These are phyloP conservation scores for Chlamydomonas sphaeroides DNA, from an alignment of 139 green algal species.

Conservation along the genomic window DNA sequence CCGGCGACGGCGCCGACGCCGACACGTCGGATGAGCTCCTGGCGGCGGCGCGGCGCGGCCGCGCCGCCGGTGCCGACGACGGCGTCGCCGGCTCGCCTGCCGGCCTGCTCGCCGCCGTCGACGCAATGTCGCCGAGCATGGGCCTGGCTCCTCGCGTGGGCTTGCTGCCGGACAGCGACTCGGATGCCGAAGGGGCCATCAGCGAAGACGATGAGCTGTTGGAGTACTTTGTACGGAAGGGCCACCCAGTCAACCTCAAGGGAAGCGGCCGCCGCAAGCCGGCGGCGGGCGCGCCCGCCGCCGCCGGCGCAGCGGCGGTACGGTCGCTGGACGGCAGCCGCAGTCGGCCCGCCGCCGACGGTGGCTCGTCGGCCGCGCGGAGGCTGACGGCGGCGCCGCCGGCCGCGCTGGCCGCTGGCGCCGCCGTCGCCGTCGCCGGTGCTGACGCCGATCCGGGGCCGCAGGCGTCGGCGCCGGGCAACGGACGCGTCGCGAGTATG, in stretches of 20 bases:
- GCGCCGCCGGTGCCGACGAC: background rate
- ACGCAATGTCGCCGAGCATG: too few relatives aligned
- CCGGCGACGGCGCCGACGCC: too few relatives aligned
- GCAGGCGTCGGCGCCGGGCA: background rate
- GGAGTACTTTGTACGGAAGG: constrained; percentile 21
- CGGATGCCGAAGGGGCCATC: background rate
- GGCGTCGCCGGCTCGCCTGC: background rate
- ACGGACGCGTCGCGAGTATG: background rate
- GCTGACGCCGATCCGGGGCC: background rate
- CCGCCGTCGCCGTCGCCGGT: background rate
- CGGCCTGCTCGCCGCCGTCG: too few relatives aligned
- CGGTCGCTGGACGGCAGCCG: too few relatives aligned
- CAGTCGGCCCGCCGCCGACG: too few relatives aligned
- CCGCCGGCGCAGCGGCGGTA: too few relatives aligned
- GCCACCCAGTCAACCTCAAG: background rate
- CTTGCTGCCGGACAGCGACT: background rate
- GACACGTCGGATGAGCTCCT: too few relatives aligned
- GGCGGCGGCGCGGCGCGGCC: too few relatives aligned
- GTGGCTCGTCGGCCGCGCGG: too few relatives aligned
- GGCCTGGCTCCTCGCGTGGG: too few relatives aligned
- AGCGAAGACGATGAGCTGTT: constrained; percentile 33
- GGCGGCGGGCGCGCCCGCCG: background rate
- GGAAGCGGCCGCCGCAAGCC: background rate
- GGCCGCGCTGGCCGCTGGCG: background rate
- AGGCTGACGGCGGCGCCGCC: background rate